These are phyloP conservation scores for Didymellaceae sp. DNA, from an alignment of 2,329 filamentous ascomycete genomes.

Conservation along the genomic window DNA sequence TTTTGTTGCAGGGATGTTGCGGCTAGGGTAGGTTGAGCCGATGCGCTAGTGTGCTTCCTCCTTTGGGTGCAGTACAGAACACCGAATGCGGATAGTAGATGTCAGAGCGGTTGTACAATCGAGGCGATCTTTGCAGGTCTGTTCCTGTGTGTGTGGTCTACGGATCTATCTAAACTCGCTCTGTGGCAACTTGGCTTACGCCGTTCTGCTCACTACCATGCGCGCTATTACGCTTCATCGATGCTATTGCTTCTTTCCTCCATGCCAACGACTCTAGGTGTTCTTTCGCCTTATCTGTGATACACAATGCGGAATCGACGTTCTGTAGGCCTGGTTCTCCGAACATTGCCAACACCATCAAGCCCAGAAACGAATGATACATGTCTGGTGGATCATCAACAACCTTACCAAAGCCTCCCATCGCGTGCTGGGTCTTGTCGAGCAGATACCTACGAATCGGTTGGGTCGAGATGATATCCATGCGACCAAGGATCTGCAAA, in stretches of 20 bases:
- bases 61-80: no score
- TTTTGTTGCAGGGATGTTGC: constrained; percentile 30
- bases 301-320: constrained; percentile 78
- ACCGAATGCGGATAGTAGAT: no score
- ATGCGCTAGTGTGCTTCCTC: not conserved
- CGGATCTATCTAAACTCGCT: constrained; percentile 9
- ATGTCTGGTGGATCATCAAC: constrained; percentile 65
- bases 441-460: constrained; percentile 80
- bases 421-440: constrained; percentile 82
- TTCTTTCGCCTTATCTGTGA: constrained; percentile 64
- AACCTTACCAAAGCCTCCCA: constrained; percentile 61
- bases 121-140: not conserved
- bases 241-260: constrained; percentile 38
- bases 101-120: not conserved
- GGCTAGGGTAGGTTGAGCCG: constrained; percentile 2
- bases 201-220: constrained; percentile 1
- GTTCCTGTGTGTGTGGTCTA: constrained; percentile 2
- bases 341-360: constrained; percentile 78
- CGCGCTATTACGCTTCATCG: constrained; percentile 1
- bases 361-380: constrained; percentile 87
- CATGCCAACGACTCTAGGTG: constrained; percentile 47
- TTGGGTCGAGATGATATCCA: constrained; percentile 63
- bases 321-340: constrained; percentile 71
- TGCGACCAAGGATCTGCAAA: constrained; percentile 46
- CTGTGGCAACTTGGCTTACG: constrained; percentile 5